These are phyloP conservation scores for Ceratobasidium sp. DNA, from an alignment of 1,284 basidiomycete species.

Conservation along the genomic window DNA sequence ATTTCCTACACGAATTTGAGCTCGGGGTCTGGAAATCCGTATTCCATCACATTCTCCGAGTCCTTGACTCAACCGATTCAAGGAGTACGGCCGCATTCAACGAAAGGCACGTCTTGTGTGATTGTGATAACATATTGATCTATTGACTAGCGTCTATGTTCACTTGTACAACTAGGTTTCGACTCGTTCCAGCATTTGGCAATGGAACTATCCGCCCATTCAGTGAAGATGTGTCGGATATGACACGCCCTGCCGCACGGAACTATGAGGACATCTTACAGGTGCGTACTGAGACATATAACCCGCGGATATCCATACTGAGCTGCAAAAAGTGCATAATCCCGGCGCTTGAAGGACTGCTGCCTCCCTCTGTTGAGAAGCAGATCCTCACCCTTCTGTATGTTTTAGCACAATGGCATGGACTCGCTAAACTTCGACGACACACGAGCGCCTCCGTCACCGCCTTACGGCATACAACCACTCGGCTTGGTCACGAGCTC, in stretches of 20 bases:
- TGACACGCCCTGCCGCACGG: conserved; percentile 45
- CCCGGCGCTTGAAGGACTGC: conserved; percentile 57
- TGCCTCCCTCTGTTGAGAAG: conserved; percentile 53
- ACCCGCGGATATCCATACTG: too few relatives aligned
- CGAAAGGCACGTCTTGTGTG: conserved; percentile 7
- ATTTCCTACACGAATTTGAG: conserved; percentile 55
- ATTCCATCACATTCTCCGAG: conserved; percentile 57
- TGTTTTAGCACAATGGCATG: conserved; percentile 56
- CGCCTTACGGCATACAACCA: conserved; percentile 51
- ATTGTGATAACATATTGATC: neutral
- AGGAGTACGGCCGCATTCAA: conserved; percentile 27
- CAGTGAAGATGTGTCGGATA: conserved; percentile 44
- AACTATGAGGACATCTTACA: conserved; percentile 44
- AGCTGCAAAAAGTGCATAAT: conserved; percentile 55
- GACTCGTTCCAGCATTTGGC: conserved; percentile 43
- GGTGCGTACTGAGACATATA: neutral
- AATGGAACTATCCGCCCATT: conserved; percentile 45
- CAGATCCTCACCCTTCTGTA: conserved; percentile 55
- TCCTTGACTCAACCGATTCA: conserved; percentile 52
- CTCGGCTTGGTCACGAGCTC: conserved; percentile 50
- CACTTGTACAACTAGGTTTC: conserved; percentile 21
- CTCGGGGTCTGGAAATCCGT: conserved; percentile 56
- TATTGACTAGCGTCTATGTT: neutral
- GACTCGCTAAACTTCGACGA: conserved; percentile 56
- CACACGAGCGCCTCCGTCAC: conserved; percentile 55